Percentiles rank a stretch among this genome's conserved stretches.
These are phyloP conservation scores for Prunella vulgaris DNA, from an alignment of 257 asterid species.

Conservation along the genomic window DNA sequence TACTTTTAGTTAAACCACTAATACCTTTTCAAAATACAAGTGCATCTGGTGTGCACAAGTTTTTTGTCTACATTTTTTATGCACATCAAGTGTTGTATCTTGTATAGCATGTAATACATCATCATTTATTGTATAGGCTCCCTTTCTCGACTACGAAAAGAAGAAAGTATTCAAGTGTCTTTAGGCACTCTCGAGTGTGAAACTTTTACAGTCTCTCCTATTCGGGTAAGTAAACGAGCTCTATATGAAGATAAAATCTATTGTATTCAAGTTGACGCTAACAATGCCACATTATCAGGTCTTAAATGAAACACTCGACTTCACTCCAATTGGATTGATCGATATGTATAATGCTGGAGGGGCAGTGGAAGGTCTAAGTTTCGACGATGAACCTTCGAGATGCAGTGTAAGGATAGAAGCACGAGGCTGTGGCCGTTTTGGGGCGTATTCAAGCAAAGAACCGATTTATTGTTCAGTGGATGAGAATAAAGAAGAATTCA, in stretches of 20 bases:
- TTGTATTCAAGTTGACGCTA: neutral
- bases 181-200: constrained; percentile 36
- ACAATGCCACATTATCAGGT: constrained; percentile 24
- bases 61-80: neutral
- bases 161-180: constrained; percentile 26
- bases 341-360: constrained; percentile 63
- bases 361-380: constrained; percentile 26
- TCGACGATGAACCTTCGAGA: constrained; percentile 4
- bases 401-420: constrained; percentile 13
- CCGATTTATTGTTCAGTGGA: constrained; percentile 40
- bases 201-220: constrained; percentile 37
- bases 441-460: constrained; percentile 42
- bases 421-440: constrained; percentile 52
- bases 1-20: neutral
- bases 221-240: constrained; percentile 28
- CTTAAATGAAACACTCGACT: constrained; percentile 19
- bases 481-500: constrained; percentile 21
- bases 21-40: neutral
- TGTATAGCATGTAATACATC: neutral
- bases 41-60: neutral
- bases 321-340: constrained; percentile 45
- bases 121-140: constrained; percentile 24
- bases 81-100: neutral
- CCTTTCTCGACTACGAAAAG: constrained; percentile 28
- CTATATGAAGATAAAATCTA: neutral